Evolutionary conservation across 306 rosid genomes (phyloP), one percentile per base, ranked within the genome.

Genomic region (peach (Prunus persica)): DNA sequence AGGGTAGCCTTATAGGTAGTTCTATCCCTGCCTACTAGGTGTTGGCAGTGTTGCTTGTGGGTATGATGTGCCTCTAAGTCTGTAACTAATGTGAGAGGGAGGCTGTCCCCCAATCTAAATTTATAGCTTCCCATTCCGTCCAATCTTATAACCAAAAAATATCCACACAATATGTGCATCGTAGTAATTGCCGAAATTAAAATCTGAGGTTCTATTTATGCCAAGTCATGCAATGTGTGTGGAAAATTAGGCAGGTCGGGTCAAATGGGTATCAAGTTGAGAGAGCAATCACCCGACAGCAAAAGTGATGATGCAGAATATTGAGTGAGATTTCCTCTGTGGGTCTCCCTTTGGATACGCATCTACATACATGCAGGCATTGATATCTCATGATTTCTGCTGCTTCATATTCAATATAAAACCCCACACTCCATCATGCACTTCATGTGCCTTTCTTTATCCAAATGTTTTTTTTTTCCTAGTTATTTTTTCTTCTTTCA

Each of bases 341-440:
- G 63, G 58, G 58, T 27, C 77, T 28, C 55, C n/a, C 50, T 56
- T 13, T 28, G 32, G 67, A 70, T 70, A 52, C 74, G 18, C 19
- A 71, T 24, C 22, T 8, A 20, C 43, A 46, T 8, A 22, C 43
- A 64, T 11, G 34, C 32, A 58, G 62, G 54, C 80, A 76, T 57
- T 47, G 5, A 82, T 28, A 69, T 70, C 78, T 66, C 79, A 64
- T 74, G 83, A 82, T 69, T 61, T 78, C 47, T 52, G 56, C 22
- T 51, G 60, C 63, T 11, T 24, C 46, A 58, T 74, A 50, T 80
- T 74, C 56, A 51, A 13, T 65, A 56, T 73, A 65, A 51, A 24
- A 18, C 34, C 34, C 69, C 76, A 72, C 61, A 69, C 34, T 60
- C 34, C 51, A 19, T 47, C 24, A 38, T 11, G 45, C 57, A 28